Base-by-base conservation (phyloP, 1,139 yeast genomes). In the Yamadazyma epiphylla region DNA sequence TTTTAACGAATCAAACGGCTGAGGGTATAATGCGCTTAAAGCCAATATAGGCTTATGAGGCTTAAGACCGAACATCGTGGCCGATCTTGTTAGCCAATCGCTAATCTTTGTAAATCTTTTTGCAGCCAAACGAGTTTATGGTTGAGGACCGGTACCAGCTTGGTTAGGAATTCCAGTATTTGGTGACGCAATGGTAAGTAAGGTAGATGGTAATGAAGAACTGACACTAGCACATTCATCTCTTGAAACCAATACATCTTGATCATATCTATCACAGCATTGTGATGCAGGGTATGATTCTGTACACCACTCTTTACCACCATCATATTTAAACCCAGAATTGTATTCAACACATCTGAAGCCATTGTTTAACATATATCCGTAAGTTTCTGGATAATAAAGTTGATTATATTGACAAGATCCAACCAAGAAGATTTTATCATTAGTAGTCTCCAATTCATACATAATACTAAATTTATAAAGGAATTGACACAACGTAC, bases 321-420 rank as follows among this genome's bases (percentile, higher is more conserved):
- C 52, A 25, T 46, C 50, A 28, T 38, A 43, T 27, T 42, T 39
- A 33, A 38, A 48, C 2, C 47, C 52, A 12, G 49, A 41, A 30
- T 48, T 49, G 35, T 48, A 49, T 29, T 48, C 51, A 10, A 44
- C 45, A 34, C 53, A 49, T 36, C 47, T 42, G 35, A 35, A 49
- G 2, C 52, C 33, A 11, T 27, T 10, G 13, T 19, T 27, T 15
- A 45, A 23, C 24, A 43, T 40, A 5, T 29, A 19, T 15, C 34
- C 22, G 28, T 45, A 38, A 16, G 32, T 43, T 4, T 42, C 45
- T 7, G 48, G 47, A 29, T 42, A 36, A 32, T 39, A 42, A 22
- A 30, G 31, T 28, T 33, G 28, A 32, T 46, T 45, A 28, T 33
- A 49, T 29, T 29, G 30, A 27, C 36, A 48, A 2, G 51, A 46